phyloP scores from a whole-genome alignment of 2,329 filamentous ascomycete genomes.

The Pseudogymnoascus sp. region DNA sequence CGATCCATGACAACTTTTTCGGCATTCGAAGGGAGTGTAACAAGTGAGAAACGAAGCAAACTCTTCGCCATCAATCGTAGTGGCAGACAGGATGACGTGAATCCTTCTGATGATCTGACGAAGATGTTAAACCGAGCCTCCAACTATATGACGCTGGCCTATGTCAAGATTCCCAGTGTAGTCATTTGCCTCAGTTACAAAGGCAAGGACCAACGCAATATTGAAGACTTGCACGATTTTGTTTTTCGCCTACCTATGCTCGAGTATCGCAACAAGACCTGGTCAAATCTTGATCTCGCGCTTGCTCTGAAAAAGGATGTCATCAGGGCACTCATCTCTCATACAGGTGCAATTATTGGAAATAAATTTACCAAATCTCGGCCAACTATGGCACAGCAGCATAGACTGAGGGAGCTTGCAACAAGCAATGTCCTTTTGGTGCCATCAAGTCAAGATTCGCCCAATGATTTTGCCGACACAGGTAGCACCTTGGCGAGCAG shows the following conservation, averaged over 20 bases:
- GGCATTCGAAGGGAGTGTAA: constrained; percentile 18
- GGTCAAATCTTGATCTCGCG: constrained; percentile 93
- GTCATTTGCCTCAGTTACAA: constrained; percentile 95
- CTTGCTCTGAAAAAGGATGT: constrained; percentile 90
- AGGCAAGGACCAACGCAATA: constrained; percentile 86
- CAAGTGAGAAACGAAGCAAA: constrained; percentile 29
- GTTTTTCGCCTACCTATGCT: constrained; percentile 92
- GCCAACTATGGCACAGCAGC: constrained; percentile 70
- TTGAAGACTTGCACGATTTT: constrained; percentile 95
- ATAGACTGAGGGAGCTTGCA: constrained; percentile 73
- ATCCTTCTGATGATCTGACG: constrained; percentile 77
- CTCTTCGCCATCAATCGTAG: constrained; percentile 46
- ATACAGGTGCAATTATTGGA: constrained; percentile 90
- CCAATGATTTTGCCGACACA: constrained; percentile 26
- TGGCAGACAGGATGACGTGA: constrained; percentile 47
- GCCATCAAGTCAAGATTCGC: constrained; percentile 23
- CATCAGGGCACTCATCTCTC: constrained; percentile 85
- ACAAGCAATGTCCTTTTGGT: constrained; percentile 42
- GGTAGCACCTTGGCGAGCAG: constrained; percentile 22
- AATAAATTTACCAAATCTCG: constrained; percentile 93
- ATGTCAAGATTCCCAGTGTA: constrained; percentile 90
- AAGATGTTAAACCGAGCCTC: constrained; percentile 95
- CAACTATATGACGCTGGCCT: constrained; percentile 94
- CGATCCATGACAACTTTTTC: constrained; percentile 21
- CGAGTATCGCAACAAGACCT: constrained; percentile 97